These are phyloP conservation scores for Leucosporidium scottii DNA, from an alignment of 768 basidiomycete genomes.

Conservation along the genomic window DNA sequence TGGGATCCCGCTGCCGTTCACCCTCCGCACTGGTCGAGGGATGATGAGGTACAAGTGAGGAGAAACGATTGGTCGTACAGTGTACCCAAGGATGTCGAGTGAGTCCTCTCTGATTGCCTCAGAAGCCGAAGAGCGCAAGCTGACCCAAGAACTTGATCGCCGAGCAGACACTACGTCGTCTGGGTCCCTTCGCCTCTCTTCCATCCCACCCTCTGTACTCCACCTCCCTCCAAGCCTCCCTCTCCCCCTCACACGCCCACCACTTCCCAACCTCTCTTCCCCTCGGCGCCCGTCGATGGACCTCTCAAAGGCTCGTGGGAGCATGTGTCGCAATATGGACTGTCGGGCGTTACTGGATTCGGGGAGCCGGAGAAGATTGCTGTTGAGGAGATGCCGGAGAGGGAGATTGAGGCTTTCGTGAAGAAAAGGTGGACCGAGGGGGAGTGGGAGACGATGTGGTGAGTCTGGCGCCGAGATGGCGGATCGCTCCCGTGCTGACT, in stretches of 20 bases:
- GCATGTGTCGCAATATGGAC: too few relatives aligned
- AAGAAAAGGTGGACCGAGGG: too few relatives aligned
- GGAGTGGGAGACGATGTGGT: too few relatives aligned
- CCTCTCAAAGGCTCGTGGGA: too few relatives aligned
- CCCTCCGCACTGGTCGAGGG: neutral
- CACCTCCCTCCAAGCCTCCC: neutral
- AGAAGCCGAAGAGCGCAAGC: neutral
- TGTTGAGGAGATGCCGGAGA: neutral
- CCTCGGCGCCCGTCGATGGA: too few relatives aligned
- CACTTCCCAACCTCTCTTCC: too few relatives aligned
- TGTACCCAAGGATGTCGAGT: slow-evolving; percentile 10
- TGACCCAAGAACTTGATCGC: neutral
- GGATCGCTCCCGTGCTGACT: too few relatives aligned
- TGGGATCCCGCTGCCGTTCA: slow-evolving; percentile 2
- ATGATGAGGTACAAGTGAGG: slow-evolving; percentile 5
- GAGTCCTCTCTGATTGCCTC: neutral
- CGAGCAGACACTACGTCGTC: slow-evolving; percentile 25
- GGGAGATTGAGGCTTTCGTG: slow-evolving; percentile 16
- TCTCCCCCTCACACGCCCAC: neutral
- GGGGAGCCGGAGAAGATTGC: too few relatives aligned
- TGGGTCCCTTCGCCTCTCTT: slow-evolving; percentile 27
- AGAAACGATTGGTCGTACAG: slow-evolving; percentile 25
- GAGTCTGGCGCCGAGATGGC: too few relatives aligned
- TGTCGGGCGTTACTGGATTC: too few relatives aligned
- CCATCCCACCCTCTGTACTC: slow-evolving; percentile 12